These are phyloP conservation scores for Suillus sp. DNA, from an alignment of 768 basidiomycete species.

Conservation along the genomic window DNA sequence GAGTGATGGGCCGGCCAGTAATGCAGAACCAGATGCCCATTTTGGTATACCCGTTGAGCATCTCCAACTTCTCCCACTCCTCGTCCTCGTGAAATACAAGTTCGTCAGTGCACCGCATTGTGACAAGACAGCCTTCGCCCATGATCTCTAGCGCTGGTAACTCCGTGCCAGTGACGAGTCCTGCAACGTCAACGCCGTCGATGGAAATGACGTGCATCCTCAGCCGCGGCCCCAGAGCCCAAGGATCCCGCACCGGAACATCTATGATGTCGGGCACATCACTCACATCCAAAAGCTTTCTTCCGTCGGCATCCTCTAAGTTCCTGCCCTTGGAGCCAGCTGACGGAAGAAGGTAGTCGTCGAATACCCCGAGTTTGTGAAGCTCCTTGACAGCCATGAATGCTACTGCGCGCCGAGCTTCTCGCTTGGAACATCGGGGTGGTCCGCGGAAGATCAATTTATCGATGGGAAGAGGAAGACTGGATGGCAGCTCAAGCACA, in stretches of 20 bases:
- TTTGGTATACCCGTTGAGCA: constrained; percentile 69
- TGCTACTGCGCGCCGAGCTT: constrained; percentile 82
- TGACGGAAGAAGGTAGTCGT: constrained; percentile 80
- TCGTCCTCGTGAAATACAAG: constrained; percentile 49
- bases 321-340: constrained; percentile 50
- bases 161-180: constrained; percentile 65
- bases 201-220: constrained; percentile 67
- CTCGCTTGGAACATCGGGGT: constrained; percentile 64
- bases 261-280: constrained; percentile 55
- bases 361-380: constrained; percentile 71
- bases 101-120: constrained; percentile 50
- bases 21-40: constrained; percentile 63
- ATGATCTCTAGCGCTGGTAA: constrained; percentile 51
- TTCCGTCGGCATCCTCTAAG: constrained; percentile 56
- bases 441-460: constrained; percentile 64
- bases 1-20: constrained; percentile 55
- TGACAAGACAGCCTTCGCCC: constrained; percentile 32
- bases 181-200: constrained; percentile 52
- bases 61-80: constrained; percentile 46
- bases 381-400: constrained; percentile 76
- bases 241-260: constrained; percentile 67
- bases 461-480: constrained; percentile 58
- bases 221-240: constrained; percentile 55
- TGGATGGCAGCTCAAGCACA: constrained; percentile 65
- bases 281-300: constrained; percentile 43